Base-by-base conservation (phyloP, 225 moss, liverwort and hornwort species). In the Sphagnum contortum region DNA sequence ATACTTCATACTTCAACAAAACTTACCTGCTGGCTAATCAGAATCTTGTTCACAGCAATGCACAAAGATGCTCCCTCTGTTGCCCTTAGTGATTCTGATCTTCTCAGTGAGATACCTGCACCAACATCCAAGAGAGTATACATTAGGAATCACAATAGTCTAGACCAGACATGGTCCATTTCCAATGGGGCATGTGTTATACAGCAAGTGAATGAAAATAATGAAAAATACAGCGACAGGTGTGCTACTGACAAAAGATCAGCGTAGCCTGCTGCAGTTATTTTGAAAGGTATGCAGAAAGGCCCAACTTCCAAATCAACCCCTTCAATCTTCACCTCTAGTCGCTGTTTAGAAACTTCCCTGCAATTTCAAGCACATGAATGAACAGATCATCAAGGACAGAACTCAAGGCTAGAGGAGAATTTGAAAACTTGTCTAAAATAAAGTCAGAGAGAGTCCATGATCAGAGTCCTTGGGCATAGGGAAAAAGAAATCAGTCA, bases 41-140 rank as follows among this genome's bases (percentile, higher is more conserved):
- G 70, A 65, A 12, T 82, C 79, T 71, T 76, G 71, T 66, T 92
- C 95, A 66, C 92, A 86, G 63, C 88, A 68, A 64, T 96, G 92
- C 57, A 96, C 85, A 14, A 92, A 96, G 9, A 90, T 63, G 68
- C 92, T 90, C 11, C 92, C 95, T 64, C 75, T 80, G 79, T 92
- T 96, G 51, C 92, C 95, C 57, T 68, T 84, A 54, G 87, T 73
- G 69, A 96, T 82, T 73, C 91, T 90, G 62, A 96, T 68, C 58
- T 87, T 96, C 48, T 48, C 85, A 58, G 92, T 92, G 61, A 96
- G 65, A 70, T 96, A 95, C 79, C 95, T 95, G 88, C 51, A 67
- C 57, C 64, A 48, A 68, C 73, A n/a, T 62, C 53, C 66, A 81
- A 57, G 45, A 64, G 5, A 13, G 48, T 1, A 5, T 11, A 6